phyloP scores from a whole-genome alignment of 176 grass and related monocot species.

The Tillandsia fasciculata region DNA sequence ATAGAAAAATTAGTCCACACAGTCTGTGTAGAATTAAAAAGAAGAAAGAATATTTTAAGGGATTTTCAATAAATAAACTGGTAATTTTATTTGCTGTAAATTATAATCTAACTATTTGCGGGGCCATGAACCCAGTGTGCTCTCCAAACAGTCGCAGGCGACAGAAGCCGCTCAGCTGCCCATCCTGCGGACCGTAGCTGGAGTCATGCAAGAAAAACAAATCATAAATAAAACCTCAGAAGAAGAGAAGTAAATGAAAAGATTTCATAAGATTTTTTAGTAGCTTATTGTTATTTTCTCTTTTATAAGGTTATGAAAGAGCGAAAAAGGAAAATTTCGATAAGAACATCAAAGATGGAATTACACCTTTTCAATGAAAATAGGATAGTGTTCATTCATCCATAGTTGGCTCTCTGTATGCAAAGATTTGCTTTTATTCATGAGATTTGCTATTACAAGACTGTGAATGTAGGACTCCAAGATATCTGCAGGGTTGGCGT shows the following conservation, averaged over 20 bases:
- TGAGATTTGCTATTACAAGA: conserved; percentile 31
- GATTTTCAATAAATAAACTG: too few species aligned
- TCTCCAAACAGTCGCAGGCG: conserved; percentile 69
- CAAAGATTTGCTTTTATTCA: conserved; percentile 28
- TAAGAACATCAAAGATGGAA: neutral
- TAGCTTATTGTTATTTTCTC: too few species aligned
- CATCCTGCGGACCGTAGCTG: conserved; percentile 58
- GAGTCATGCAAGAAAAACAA: neutral
- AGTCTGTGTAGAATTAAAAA: too few species aligned
- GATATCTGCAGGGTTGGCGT: conserved; percentile 56
- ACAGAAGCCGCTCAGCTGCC: conserved; percentile 66
- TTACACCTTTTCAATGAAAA: conserved; percentile 65
- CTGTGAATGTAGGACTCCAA: conserved; percentile 75
- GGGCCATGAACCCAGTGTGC: conserved; percentile 48
- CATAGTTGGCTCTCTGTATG: conserved; percentile 44
- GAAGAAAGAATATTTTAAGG: too few species aligned
- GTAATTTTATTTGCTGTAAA: too few species aligned
- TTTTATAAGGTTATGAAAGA: too few species aligned
- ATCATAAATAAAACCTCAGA: neutral
- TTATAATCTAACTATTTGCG: conserved; percentile 35
- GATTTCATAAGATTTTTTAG: too few species aligned
- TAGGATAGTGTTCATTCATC: conserved; percentile 62
- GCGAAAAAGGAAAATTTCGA: too few species aligned
- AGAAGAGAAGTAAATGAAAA: too few species aligned
- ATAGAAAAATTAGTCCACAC: too few species aligned